A percentile compares a stretch with the other conserved stretches of the same genome.
phyloP scores from a whole-genome alignment of 2,329 filamentous ascomycete genomes.

The Meredithiella fracta region DNA sequence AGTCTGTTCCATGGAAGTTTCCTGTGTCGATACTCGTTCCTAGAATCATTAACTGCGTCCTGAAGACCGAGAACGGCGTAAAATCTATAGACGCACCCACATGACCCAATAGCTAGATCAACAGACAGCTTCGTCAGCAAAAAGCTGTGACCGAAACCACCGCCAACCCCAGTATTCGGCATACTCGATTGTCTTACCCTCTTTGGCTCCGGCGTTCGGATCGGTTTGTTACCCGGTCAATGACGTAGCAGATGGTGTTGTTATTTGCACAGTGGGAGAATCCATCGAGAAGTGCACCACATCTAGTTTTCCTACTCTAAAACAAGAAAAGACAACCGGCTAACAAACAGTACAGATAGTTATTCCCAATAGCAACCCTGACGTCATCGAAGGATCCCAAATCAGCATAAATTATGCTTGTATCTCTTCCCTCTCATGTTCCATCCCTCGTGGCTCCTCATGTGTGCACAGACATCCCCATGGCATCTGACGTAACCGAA shows the following conservation, averaged over 20 bases:
- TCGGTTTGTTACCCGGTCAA: slow-evolving; percentile 70
- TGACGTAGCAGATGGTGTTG: slow-evolving; percentile 64
- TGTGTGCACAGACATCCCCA: no score
- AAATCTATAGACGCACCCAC: slow-evolving; percentile 34
- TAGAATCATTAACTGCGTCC: slow-evolving; percentile 60
- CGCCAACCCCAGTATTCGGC: no score
- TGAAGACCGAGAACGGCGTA: slow-evolving; percentile 54
- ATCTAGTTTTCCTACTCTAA: slow-evolving; percentile 66
- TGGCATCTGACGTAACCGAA: no score
- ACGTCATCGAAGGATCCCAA: no score
- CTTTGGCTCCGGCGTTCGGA: slow-evolving; percentile 43
- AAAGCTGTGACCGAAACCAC: slow-evolving; percentile 16
- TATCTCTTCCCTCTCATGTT: no score
- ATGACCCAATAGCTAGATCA: slow-evolving; percentile 46
- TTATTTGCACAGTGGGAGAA: slow-evolving; percentile 69
- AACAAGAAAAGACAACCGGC: not conserved
- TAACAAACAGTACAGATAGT: not conserved
- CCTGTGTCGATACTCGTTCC: slow-evolving; percentile 67
- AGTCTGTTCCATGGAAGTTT: slow-evolving; percentile 50
- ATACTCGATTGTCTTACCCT: no score
- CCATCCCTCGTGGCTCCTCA: no score
- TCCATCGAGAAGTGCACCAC: slow-evolving; percentile 63
- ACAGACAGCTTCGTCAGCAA: slow-evolving; percentile 34
- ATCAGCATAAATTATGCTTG: no score
- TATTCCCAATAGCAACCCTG: no score